phyloP scores from a whole-genome alignment of 192 early-diverging fungal species.

The Rhizophagus prolifer region DNA sequence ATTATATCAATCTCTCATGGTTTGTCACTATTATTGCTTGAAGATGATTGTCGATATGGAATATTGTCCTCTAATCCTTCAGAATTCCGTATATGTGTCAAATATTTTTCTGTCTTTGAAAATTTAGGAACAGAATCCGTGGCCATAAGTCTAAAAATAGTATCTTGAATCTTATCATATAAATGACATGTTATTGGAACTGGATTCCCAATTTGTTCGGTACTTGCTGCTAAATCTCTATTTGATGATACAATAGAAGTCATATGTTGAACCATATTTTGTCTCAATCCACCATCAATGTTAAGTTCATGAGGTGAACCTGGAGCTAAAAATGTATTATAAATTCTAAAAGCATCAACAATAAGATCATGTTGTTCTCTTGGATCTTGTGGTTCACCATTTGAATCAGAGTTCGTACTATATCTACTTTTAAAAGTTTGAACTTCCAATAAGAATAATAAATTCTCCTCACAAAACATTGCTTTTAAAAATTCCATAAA shows the following conservation, averaged over 20 bases:
- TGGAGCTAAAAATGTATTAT: slow-evolving; percentile 48
- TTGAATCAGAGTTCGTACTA: background rate
- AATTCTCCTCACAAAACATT: slow-evolving; percentile 74
- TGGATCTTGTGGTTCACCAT: background rate
- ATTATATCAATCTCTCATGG: no score
- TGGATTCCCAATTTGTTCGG: no score
- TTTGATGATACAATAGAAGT: slow-evolving; percentile 38
- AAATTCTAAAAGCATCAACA: slow-evolving; percentile 53
- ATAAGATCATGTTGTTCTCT: slow-evolving; percentile 45
- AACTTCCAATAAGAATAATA: slow-evolving; percentile 67
- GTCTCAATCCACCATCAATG: slow-evolving; percentile 50
- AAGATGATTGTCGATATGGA: background rate
- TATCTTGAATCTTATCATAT: slow-evolving; percentile 63
- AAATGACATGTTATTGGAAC: slow-evolving; percentile 32
- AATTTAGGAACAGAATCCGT: slow-evolving; percentile 78
- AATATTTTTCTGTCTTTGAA: slow-evolving; percentile 57
- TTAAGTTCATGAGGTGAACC: slow-evolving; percentile 52
- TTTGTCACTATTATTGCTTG: background rate
- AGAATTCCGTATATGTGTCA: background rate
- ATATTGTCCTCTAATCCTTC: background rate
- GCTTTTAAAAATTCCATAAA: slow-evolving; percentile 65
- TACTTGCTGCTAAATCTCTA: slow-evolving; percentile 29
- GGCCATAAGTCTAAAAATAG: slow-evolving; percentile 73
- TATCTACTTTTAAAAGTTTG: slow-evolving; percentile 50
- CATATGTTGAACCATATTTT: slow-evolving; percentile 49